Percentiles rank a stretch among this genome's conserved stretches.
Conservation (phyloP, 805 yeast species). For the Vanderwaltozyma tropicalis region DNA sequence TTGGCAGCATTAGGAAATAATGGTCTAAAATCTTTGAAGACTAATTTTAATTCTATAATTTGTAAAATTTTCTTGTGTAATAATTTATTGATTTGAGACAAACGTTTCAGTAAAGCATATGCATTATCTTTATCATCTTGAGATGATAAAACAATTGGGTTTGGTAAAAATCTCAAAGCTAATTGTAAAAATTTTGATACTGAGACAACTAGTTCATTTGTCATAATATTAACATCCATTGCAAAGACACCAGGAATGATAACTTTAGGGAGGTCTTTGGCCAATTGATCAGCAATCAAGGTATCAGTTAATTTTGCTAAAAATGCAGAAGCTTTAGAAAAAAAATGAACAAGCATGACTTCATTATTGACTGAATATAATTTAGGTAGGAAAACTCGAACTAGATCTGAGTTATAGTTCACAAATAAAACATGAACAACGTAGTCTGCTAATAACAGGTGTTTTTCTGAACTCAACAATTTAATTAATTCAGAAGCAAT, state of each 20-base stretch:
- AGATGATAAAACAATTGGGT: conserved; percentile 11
- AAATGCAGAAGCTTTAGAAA: conserved; percentile 19
- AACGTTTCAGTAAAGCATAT: conserved; percentile 10
- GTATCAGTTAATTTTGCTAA: conserved; percentile 21
- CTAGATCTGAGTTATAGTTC: conserved; percentile 22
- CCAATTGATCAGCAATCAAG: conserved; percentile 21
- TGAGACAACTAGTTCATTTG: conserved; percentile 16
- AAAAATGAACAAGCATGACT: conserved; percentile 17
- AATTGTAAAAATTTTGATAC: conserved; percentile 21
- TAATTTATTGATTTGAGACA: conserved; percentile 18
- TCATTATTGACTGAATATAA: conserved; percentile 10
- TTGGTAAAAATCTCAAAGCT: conserved; percentile 8
- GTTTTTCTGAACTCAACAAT: conserved; percentile 12
- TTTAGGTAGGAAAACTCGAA: conserved; percentile 17
- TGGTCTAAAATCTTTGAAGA: conserved; percentile 11
- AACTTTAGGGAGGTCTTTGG: conserved; percentile 14
- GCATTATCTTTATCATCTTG: conserved; percentile 9
- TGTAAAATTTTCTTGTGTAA: conserved; percentile 15
- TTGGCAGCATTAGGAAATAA: conserved; percentile 5
- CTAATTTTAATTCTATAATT: conserved; percentile 15
- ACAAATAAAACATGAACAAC: conserved; percentile 22
- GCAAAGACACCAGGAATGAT: conserved; percentile 20
- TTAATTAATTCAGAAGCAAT: conserved; percentile 14
- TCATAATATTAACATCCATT: conserved; percentile 5
- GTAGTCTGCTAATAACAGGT: conserved; percentile 20